Conservation (phyloP, 225 moss, liverwort and hornwort genomes). For the Anthoceros angustus region DNA sequence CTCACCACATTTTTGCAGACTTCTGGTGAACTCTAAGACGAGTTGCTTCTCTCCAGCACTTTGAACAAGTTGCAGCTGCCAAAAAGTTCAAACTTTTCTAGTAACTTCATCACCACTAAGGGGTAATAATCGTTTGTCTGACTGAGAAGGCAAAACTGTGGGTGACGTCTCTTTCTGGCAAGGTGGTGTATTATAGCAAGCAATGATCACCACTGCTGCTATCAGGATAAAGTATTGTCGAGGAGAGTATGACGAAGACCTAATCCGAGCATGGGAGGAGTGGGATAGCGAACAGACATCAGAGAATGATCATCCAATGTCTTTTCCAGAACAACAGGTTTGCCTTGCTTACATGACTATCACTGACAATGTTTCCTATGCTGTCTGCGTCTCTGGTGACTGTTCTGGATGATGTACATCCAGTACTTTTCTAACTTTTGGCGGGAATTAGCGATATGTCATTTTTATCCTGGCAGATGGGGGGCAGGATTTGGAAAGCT, state of each 20-base stretch:
- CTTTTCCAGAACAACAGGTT: constrained; percentile 81
- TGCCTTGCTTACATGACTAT: not conserved
- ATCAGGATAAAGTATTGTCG: constrained; percentile 28
- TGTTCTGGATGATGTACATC: not conserved
- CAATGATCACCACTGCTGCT: not conserved
- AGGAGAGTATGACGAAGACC: constrained; percentile 61
- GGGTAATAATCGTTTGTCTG: constrained; percentile 25
- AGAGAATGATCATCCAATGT: constrained; percentile 86
- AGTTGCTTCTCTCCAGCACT: constrained; percentile 70
- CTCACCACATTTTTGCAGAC: constrained; percentile 40
- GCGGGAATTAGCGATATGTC: constrained; percentile 63
- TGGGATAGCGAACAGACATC: constrained; percentile 64
- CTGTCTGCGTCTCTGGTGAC: not conserved
- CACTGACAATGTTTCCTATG: not conserved
- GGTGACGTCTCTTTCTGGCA: not conserved
- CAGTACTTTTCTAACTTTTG: not conserved
- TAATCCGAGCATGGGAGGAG: constrained; percentile 75
- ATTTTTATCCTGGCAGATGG: constrained; percentile 89
- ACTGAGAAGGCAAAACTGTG: not conserved
- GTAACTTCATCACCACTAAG: constrained; percentile 74
- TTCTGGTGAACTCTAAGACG: constrained; percentile 78
- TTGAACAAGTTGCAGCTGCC: constrained; percentile 48
- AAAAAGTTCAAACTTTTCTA: constrained; percentile 38
- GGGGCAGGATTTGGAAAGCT: constrained; percentile 73
- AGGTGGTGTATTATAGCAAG: not conserved